Base-by-base conservation (phyloP, 495 filamentous ascomycete genomes). In the Penicillium soppii region DNA sequence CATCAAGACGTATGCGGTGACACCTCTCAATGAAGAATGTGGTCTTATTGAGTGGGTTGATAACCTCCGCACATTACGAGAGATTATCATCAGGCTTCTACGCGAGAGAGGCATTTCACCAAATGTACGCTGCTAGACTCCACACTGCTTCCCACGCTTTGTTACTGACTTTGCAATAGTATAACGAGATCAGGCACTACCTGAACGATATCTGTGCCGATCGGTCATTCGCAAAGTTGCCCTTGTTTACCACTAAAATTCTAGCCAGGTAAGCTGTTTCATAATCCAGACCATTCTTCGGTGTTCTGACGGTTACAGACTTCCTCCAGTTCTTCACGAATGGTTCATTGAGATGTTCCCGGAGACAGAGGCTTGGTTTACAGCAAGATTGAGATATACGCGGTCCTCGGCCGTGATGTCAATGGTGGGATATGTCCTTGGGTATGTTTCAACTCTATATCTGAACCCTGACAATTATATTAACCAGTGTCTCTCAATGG, bases 21-120 rank as follows among this genome's bases (percentile, higher is more conserved):
- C 92, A 4, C 94, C 94, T 9, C 72, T 99, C 38, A 97, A 97
- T 62, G 94, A 99, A 68, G 94, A 97, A 69, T 97, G 94, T 59
- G 94, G 94, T 51, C 83, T 95, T 42, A 96, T 99, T 56, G 91
- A 99, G 71, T 99, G 94, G 94, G 90, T 99, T n/a, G 91, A 97
- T 56, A 91, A 92, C 23, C 83, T 97, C 49, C 91, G 91, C 55
- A 91, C 94, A 15, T 76, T 97, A 47, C 89, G 94, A 45, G 94
- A 99, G 54, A 95, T 97, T 64, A 74, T 99, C 38, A 76, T 95
- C 42, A 80, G 74, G 45, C 75, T 87, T 42, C 90, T 97, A 60
- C 84, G 83, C 53, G 77, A 88, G 55, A 86, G 84, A 47, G 82
- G 82, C 19, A 77, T 92, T 44, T 27, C 47, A 61, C 82, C 61